Percentiles rank a stretch among this genome's conserved stretches.
phyloP scores from a whole-genome alignment of 306 rosid species.

The Vigna nakashimae region DNA sequence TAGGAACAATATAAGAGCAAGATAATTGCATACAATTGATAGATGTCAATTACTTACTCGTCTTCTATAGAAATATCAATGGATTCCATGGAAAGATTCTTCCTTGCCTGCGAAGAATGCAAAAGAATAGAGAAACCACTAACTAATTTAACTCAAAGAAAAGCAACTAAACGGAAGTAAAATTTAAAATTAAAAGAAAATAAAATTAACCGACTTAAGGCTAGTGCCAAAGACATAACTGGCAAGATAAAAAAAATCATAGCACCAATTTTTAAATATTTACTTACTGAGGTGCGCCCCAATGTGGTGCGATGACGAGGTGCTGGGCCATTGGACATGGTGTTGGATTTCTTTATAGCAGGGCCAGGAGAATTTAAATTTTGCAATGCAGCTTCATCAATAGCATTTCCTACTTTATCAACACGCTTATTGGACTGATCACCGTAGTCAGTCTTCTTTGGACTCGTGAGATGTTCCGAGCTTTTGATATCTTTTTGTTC shows the following conservation, averaged over 20 bases:
- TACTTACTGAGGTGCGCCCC: constrained; percentile 88
- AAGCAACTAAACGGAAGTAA: constrained; percentile 26
- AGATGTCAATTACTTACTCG: constrained; percentile 72
- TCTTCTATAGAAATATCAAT: constrained; percentile 63
- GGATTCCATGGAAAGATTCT: constrained; percentile 95
- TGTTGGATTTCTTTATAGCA: constrained; percentile 60
- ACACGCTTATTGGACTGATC: constrained; percentile 50
- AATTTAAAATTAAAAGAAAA: constrained; percentile 15
- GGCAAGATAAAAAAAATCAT: constrained; percentile 33
- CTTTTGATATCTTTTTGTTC: constrained; percentile 49
- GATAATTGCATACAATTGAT: constrained; percentile 36
- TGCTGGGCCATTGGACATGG: constrained; percentile 56
- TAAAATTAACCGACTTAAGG: constrained; percentile 28
- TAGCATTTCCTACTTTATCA: constrained; percentile 40
- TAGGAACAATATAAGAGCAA: constrained; percentile 12
- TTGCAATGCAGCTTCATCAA: constrained; percentile 43
- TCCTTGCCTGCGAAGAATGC: constrained; percentile 74
- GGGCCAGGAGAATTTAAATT: constrained; percentile 47
- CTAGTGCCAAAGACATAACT: constrained; percentile 3
- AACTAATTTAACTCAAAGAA: constrained; percentile 28
- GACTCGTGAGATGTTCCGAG: constrained; percentile 41
- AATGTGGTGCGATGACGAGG: constrained; percentile 54
- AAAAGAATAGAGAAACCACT: constrained; percentile 23
- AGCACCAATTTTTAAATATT: constrained; percentile 35
- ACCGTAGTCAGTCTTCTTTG: constrained; percentile 42